Base-by-base conservation (phyloP, 192 early-diverging fungal genomes). In the Gonapodya sp. region DNA sequence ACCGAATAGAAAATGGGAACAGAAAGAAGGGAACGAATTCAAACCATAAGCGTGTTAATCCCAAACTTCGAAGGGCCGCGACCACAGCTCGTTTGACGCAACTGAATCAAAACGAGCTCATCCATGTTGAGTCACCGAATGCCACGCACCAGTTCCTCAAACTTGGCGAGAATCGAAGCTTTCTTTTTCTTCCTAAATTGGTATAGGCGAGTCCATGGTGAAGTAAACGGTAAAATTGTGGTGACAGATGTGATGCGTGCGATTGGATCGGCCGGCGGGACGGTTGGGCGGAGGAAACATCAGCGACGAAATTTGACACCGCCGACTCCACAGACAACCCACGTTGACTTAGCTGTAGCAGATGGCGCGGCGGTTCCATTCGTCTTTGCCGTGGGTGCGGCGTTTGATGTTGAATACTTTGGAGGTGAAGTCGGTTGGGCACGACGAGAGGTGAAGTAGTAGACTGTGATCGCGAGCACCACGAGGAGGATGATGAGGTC, bases 401-500 rank as follows among this genome's bases (percentile, higher is more conserved):
- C 75, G 8, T 16, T 31, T 77, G 8, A 33, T 33, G 75, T 31
- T 34, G 75, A 2, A 16, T 16, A 31, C 8, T 16, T 16, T 34
- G 8, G 2, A 8, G 31, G 31, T 18, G 2, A 78, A 36, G 30
- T 0, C 18, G 36, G 37, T 46, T 30, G 36, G 33, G 31, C 34
- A 34, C 35, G 36, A 16, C 31, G 36, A 35, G 31, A 73, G 78
- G 24, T 31, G 80, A 85, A 79, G 82, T 82, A 86, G 35, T 35
- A 73, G 18, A 36, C 74, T 16, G 86, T 83, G 37, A 73, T 33
- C 8, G 82, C 75, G 2, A 82, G 84, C 36, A 87, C 80, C 0
- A 79, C 36, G 18, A 78, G 8, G 35, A 87, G 79, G 81, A 87
- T 85, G 73, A 80, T 36, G 73, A 86, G 35, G 79, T 86, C 85